Percentiles rank a stretch among this genome's conserved stretches.
Conservation (phyloP, 345 rosid genomes). For the Lepidium africanum region DNA sequence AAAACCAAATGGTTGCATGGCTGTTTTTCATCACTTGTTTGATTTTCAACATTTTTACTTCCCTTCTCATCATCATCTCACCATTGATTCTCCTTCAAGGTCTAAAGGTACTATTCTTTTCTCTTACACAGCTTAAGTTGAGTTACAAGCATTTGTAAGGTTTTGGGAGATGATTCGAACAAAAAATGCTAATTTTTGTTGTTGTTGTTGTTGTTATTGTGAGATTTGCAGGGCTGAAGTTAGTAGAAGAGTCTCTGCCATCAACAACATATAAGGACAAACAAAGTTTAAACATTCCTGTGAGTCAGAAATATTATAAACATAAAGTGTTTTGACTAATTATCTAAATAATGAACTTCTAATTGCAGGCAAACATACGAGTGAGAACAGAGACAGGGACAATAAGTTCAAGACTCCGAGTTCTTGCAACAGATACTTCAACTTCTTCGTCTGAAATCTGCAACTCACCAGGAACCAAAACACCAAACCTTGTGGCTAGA, state of each 20-base stretch:
- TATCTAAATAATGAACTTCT: background rate
- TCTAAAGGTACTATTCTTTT: slow-evolving; percentile 21
- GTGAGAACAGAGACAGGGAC: slow-evolving; percentile 39
- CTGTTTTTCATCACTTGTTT: slow-evolving; percentile 65
- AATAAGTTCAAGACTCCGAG: slow-evolving; percentile 24
- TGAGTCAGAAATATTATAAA: slow-evolving; percentile 24
- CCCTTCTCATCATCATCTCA: slow-evolving; percentile 32
- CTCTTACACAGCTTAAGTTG: background rate
- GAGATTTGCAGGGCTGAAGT: slow-evolving; percentile 50
- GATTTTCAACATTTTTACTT: slow-evolving; percentile 58
- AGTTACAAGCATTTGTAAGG: background rate
- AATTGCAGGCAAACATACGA: slow-evolving; percentile 50
- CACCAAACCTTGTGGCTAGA: slow-evolving; percentile 79
- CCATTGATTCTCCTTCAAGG: slow-evolving; percentile 19
- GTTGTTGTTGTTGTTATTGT: background rate
- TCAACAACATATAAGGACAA: slow-evolving; percentile 29
- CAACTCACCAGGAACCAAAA: slow-evolving; percentile 64
- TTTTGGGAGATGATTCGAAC: background rate
- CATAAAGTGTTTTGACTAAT: background rate
- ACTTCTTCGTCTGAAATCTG: slow-evolving; percentile 46
- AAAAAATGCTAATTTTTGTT: background rate
- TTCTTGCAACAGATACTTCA: slow-evolving; percentile 18
- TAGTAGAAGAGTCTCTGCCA: slow-evolving; percentile 37
- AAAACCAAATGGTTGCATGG: slow-evolving; percentile 58
- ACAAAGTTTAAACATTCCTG: slow-evolving; percentile 41